Evolutionary conservation across 23 red algal genomes (phyloP).

Genomic region (Gracilaria domingensis): DNA sequence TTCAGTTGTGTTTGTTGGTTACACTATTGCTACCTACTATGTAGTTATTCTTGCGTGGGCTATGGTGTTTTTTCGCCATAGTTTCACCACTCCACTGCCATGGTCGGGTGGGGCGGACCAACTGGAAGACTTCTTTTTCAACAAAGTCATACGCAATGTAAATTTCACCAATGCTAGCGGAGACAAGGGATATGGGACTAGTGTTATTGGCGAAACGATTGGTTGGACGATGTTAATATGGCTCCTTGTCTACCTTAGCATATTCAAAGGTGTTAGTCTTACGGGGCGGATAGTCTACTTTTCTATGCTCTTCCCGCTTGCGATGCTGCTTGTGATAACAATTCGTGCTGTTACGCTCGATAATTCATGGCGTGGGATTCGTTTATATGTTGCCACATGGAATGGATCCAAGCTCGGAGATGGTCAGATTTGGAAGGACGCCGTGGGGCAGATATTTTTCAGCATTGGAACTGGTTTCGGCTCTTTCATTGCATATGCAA

Average conservation of each 20-base stretch:
- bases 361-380: background rate
- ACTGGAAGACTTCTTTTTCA: background rate
- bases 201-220: slow-evolving; percentile 23
- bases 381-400: slow-evolving; percentile 17
- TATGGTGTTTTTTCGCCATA: slow-evolving; percentile 20
- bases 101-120: background rate
- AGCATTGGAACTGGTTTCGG: slow-evolving; percentile 33
- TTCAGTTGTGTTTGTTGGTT: slow-evolving; percentile 14
- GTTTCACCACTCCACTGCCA: slow-evolving; percentile 14
- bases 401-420: slow-evolving; percentile 10
- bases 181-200: background rate
- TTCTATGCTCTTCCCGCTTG: slow-evolving; percentile 26
- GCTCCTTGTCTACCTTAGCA: slow-evolving; percentile 14
- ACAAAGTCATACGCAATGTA: slow-evolving; percentile 3
- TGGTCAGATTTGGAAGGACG: slow-evolving; percentile 28
- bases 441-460: slow-evolving; percentile 29
- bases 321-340: slow-evolving; percentile 17
- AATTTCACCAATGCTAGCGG: background rate
- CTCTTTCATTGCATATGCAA: slow-evolving; percentile 32
- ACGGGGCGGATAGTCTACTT: slow-evolving; percentile 1
- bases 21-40: slow-evolving; percentile 16
- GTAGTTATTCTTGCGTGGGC: slow-evolving; percentile 24
- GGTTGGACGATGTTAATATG: slow-evolving; percentile 8
- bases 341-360: slow-evolving; percentile 11
- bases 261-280: slow-evolving; percentile 20